phyloP scores from a whole-genome alignment of 2,329 filamentous ascomycete species.

The Trichoderma atroviride region DNA sequence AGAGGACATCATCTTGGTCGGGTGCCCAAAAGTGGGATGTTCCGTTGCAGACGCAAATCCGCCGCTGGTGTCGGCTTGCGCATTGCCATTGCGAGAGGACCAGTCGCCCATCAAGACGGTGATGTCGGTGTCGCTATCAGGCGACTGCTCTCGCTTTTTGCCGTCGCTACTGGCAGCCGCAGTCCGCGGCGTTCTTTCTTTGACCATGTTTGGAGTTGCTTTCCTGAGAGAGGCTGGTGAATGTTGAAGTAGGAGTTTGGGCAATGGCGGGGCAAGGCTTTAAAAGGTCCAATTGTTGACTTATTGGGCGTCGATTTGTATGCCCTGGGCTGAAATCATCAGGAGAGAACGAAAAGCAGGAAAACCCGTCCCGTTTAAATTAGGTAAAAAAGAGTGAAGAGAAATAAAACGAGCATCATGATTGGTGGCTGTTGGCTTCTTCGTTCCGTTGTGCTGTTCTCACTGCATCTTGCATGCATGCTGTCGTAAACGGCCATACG shows the following conservation, averaged over 20 bases:
- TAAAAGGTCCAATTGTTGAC: slow-evolving; percentile 3
- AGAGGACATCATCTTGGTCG: slow-evolving; percentile 50
- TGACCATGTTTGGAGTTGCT: slow-evolving; percentile 45
- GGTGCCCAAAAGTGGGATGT: slow-evolving; percentile 43
- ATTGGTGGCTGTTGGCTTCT: slow-evolving; percentile 35
- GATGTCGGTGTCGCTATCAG: slow-evolving; percentile 42
- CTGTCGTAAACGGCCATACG: slow-evolving; percentile 12
- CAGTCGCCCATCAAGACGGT: slow-evolving; percentile 39
- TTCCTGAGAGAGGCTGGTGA: slow-evolving; percentile 26
- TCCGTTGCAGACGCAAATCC: slow-evolving; percentile 30
- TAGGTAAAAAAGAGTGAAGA: slow-evolving; percentile 31
- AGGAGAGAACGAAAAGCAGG: slow-evolving; percentile 6
- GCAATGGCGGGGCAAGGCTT: slow-evolving; percentile 16
- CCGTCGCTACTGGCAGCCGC: slow-evolving; percentile 38
- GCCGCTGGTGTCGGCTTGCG: slow-evolving; percentile 28
- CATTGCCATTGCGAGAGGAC: slow-evolving; percentile 34
- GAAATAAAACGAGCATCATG: slow-evolving; percentile 39
- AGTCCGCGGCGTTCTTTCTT: slow-evolving; percentile 50
- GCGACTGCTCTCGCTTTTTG: slow-evolving; percentile 34
- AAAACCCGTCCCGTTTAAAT: slow-evolving; percentile 28
- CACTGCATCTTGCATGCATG: slow-evolving; percentile 30
- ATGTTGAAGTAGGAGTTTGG: background rate
- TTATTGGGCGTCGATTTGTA: slow-evolving; percentile 3
- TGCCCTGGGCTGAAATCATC: slow-evolving; percentile 10
- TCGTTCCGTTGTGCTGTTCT: slow-evolving; percentile 33